A percentile compares a stretch with the other conserved stretches of the same genome.
Conservation (phyloP, 2,329 filamentous ascomycete genomes). For the Alternaria viburni region DNA sequence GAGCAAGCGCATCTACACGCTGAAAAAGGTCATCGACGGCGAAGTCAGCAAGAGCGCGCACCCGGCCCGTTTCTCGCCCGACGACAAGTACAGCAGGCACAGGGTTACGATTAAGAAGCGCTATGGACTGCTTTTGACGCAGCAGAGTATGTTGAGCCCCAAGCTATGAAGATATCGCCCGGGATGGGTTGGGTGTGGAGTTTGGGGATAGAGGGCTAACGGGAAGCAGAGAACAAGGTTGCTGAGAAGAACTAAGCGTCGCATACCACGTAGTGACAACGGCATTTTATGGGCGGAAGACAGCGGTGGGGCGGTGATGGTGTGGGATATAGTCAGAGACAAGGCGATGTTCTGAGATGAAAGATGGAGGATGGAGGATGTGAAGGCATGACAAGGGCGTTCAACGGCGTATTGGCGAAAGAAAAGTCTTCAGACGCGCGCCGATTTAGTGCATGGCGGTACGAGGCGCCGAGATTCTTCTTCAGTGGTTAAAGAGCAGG, state of each 20-base stretch:
- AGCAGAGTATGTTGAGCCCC: conserved; percentile 62
- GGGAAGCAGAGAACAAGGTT: conserved; percentile 32
- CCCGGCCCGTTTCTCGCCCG: conserved; percentile 93
- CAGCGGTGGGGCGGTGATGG: background rate
- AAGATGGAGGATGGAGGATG: background rate
- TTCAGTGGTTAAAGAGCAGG: background rate
- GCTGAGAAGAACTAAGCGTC: conserved; percentile 19
- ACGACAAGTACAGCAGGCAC: conserved; percentile 97
- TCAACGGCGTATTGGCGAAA: conserved; percentile 11
- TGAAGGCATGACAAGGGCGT: conserved; percentile 2
- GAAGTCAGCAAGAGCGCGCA: conserved; percentile 95
- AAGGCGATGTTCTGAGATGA: background rate
- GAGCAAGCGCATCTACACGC: conserved; percentile 85
- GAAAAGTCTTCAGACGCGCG: background rate
- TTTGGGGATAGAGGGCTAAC: background rate
- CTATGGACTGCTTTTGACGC: conserved; percentile 85
- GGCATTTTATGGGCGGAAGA: background rate
- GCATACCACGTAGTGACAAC: background rate
- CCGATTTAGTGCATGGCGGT: background rate
- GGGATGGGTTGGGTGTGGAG: background rate
- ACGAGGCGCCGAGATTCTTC: background rate
- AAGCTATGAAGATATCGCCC: too few species aligned
- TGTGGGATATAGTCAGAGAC: background rate
- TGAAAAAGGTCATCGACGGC: conserved; percentile 84
- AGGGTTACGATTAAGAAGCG: conserved; percentile 93